These are phyloP conservation scores for Xylaria longipes DNA, from an alignment of 495 filamentous ascomycete species.

Conservation along the genomic window DNA sequence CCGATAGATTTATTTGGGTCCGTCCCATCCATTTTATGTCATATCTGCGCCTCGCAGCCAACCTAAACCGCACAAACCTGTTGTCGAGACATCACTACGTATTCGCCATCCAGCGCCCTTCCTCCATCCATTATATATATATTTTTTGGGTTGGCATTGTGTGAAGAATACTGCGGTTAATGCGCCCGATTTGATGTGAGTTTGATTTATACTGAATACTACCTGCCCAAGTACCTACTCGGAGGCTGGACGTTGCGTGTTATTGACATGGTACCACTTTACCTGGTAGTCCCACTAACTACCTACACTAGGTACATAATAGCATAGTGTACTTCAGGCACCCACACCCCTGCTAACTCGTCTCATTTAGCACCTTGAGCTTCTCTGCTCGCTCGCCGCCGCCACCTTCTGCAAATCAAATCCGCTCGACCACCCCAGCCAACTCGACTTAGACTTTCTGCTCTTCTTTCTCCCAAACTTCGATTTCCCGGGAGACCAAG, in stretches of 20 bases:
- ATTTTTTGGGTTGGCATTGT: neutral
- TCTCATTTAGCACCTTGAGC: slow-evolving; percentile 12
- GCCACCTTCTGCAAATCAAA: slow-evolving; percentile 20
- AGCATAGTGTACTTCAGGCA: slow-evolving; percentile 20
- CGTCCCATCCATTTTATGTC: slow-evolving; percentile 21
- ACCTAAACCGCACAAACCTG: slow-evolving; percentile 21
- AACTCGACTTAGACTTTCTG: slow-evolving; percentile 1
- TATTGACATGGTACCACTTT: neutral
- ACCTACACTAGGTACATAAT: neutral
- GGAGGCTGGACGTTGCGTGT: slow-evolving; percentile 4
- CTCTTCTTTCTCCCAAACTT: slow-evolving; percentile 16
- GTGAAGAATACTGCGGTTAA: neutral
- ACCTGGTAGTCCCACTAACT: neutral
- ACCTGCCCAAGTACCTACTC: neutral
- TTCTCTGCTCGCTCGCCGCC: slow-evolving; percentile 13
- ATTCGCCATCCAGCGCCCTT: neutral
- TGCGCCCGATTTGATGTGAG: neutral
- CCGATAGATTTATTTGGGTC: slow-evolving; percentile 23
- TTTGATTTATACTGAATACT: neutral
- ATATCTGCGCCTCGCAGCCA: slow-evolving; percentile 24
- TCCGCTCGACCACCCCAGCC: slow-evolving; percentile 10
- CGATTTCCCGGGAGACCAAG: neutral
- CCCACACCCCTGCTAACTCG: slow-evolving; percentile 15
- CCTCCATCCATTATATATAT: neutral
- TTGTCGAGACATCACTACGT: slow-evolving; percentile 1